Base-by-base conservation (phyloP, 208 protist genomes). In the Vickermania ingenoplastis region DNA sequence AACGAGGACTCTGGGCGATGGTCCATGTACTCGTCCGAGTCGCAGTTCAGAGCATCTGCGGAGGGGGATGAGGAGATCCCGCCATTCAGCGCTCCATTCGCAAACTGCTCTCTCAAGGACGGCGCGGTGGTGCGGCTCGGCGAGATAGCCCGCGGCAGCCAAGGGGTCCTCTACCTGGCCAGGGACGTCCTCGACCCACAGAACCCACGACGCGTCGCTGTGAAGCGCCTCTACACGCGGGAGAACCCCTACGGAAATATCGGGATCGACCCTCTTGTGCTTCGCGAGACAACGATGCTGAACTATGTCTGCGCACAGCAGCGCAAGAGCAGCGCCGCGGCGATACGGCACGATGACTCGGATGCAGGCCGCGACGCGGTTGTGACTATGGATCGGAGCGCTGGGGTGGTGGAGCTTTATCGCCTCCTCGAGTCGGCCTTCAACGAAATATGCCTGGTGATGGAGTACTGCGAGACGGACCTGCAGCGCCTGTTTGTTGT, bases 191-290 rank as follows among this genome's bases (percentile, higher is more conserved):
- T n/a, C 36, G 36, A 17, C 17, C 11, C 17, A 45, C 36, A 5
- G 7, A 25, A 5, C 13, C 21, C 21, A 27, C 21, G 13, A 54
- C 1, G 59, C 4, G 77, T 86, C 45, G 88, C 82, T 2, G 88
- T 95, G 31, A 95, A 95, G 67, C 79, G 88, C 11, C 71, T 92
- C 22, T 95, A 88, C 53, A 76, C 75, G 17, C 88, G 85, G 31
- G 54, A 64, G 0, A 86, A 75, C 61, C 77, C 87, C 53, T 92
- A 81, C 68, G 85, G 88, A 21, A 23, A 66, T 11, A 79, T 73
- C 24, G 88, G 85, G 5, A 62, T 95, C 1, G 65, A 79, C 2
- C 77, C 88, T 25, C 77, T 76, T 2, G 79, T 86, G 4, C 68
- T 95, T 49, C 84, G 88, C 11, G 84, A 95, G 65, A 75, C 75